phyloP scores from a whole-genome alignment of 225 moss, liverwort and hornwort genomes.

The Lunularia cruciata region DNA sequence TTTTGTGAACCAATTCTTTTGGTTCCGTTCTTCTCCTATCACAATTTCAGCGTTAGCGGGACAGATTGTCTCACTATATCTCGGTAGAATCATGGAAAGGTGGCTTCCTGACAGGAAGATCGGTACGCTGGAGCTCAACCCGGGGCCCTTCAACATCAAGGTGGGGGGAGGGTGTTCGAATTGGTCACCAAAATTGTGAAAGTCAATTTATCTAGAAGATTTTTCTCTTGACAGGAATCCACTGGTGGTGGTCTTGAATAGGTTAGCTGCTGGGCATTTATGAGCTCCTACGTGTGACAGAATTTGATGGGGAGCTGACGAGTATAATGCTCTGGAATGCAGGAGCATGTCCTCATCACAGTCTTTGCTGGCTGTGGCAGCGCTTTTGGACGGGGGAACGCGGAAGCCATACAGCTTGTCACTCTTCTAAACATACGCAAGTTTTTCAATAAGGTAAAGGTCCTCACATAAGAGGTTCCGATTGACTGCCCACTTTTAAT shows the following conservation, averaged over 20 bases:
- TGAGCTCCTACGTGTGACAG: neutral
- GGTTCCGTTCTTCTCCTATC: slow-evolving; percentile 63
- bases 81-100: slow-evolving; percentile 62
- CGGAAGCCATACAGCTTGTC: slow-evolving; percentile 61
- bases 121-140: slow-evolving; percentile 53
- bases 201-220: no score
- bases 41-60: slow-evolving; percentile 67
- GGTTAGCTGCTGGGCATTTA: no score
- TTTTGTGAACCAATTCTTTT: slow-evolving; percentile 80
- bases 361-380: slow-evolving; percentile 69
- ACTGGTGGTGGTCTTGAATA: no score
- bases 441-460: slow-evolving; percentile 58
- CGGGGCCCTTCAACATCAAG: slow-evolving; percentile 85
- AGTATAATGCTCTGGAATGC: slow-evolving; percentile 22
- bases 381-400: slow-evolving; percentile 57
- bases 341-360: slow-evolving; percentile 80
- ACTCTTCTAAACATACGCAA: slow-evolving; percentile 65
- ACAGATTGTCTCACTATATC: slow-evolving; percentile 65
- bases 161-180: slow-evolving; percentile 34
- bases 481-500: no score
- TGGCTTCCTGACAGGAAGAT: slow-evolving; percentile 53
- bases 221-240: no score
- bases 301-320: slow-evolving; percentile 3
- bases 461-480: no score
- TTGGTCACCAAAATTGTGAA: neutral